Evolutionary conservation across 202 grass and related monocot genomes (phyloP).

Genomic region (Dendrocalamus latiflorus): DNA sequence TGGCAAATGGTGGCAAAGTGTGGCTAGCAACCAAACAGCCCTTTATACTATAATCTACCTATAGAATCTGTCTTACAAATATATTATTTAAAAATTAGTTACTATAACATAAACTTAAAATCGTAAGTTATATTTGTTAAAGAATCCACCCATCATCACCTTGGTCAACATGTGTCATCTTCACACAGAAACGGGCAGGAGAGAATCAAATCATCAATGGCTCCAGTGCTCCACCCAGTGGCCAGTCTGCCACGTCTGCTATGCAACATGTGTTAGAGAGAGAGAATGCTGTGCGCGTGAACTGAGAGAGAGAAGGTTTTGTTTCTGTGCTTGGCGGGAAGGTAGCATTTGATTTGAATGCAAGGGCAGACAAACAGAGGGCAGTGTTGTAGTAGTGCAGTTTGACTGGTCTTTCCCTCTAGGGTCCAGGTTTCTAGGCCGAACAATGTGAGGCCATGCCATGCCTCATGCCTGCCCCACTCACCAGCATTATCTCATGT

Average conservation of each 20-base stretch:
- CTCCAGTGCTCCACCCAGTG: neutral
- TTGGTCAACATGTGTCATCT: slow-evolving; percentile 53
- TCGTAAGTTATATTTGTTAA: no score
- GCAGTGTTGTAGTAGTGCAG: neutral
- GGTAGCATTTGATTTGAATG: slow-evolving; percentile 35
- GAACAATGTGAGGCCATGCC: neutral
- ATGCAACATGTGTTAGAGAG: slow-evolving; percentile 30
- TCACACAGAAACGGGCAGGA: slow-evolving; percentile 4
- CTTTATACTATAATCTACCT: no score
- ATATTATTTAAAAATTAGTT: no score
- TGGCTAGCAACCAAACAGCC: no score
- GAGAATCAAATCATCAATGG: slow-evolving; percentile 45
- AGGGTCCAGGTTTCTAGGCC: slow-evolving; percentile 37
- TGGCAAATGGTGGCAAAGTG: no score
- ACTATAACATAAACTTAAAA: no score
- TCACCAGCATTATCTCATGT: slow-evolving; percentile 46
- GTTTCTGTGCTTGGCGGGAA: neutral
- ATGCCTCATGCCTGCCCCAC: no score
- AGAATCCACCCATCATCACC: no score
- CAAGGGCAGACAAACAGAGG: neutral
- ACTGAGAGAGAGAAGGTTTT: neutral
- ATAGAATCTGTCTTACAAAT: no score
- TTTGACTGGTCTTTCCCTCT: slow-evolving; percentile 45
- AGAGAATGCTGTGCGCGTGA: neutral
- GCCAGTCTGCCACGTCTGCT: slow-evolving; percentile 32